Evolutionary conservation across 2,329 filamentous ascomycete species (phyloP).

Genomic region (Fusarium algeriense): DNA sequence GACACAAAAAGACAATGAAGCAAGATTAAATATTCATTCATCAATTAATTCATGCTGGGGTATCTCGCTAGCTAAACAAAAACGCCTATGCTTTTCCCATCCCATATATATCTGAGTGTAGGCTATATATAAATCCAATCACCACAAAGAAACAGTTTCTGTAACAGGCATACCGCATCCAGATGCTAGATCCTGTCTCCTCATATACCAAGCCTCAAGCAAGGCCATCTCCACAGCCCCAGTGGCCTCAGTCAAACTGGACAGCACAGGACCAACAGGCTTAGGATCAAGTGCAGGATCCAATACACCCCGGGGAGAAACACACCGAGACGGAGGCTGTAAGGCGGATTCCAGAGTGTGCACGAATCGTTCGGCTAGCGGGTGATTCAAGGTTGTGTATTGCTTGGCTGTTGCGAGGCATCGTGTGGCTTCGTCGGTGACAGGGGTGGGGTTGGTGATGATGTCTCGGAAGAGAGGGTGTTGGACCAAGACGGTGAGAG

Average conservation of each 20-base stretch:
- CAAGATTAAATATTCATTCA: neutral
- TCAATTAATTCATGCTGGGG: constrained; percentile 27
- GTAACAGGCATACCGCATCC: constrained; percentile 25
- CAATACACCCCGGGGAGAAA: constrained; percentile 24
- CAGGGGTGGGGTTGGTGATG: constrained; percentile 31
- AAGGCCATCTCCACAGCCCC: constrained; percentile 37
- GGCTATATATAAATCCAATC: neutral
- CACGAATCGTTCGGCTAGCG: constrained; percentile 34
- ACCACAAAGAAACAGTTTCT: constrained; percentile 43
- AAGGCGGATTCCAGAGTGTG: constrained; percentile 33
- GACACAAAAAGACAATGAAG: rapidly evolving
- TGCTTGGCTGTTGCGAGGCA: constrained; percentile 43
- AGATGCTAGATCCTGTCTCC: constrained; percentile 18
- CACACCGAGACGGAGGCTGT: constrained; percentile 29
- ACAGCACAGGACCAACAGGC: constrained; percentile 8
- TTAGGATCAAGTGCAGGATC: constrained; percentile 41
- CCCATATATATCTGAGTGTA: neutral
- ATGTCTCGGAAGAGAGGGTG: constrained; percentile 39
- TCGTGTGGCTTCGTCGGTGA: constrained; percentile 36
- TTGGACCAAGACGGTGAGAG: constrained; percentile 40
- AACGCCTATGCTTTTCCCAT: constrained; percentile 13
- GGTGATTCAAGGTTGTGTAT: constrained; percentile 24
- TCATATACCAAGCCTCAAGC: constrained; percentile 43
- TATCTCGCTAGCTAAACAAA: constrained; percentile 31
- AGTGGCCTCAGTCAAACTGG: constrained; percentile 15